Evolutionary conservation across 2,329 filamentous ascomycete species (phyloP), one percentile per base, ranked within the genome.

Genomic region (Didymella glomerata): DNA sequence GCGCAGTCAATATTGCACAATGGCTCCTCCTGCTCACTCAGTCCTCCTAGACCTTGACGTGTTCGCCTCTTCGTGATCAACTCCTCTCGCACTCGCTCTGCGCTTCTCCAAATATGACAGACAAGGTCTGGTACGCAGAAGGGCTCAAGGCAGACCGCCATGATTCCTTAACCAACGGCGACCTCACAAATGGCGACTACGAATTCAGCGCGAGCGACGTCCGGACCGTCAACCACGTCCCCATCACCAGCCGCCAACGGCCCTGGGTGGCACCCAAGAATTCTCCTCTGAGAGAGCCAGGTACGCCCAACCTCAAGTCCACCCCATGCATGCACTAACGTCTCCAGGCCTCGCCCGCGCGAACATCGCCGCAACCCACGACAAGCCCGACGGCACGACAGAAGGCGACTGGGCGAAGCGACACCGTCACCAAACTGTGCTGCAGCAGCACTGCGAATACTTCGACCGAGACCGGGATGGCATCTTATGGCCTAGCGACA

Each of bases 371-470:
- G 72, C 78, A 2, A 76, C 78, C 9, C 59, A 68, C 7, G 73
- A 79, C 52, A 59, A 64, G 11, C 81, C 81, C 2, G 59, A 81
- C 55, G 81, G 81, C 34, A 83, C 80, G 0, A 72, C 70, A 0
- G 63, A 76, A n/a, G 67, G 70, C 41, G 66, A 74, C 52, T 82
- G 78, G 72, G 71, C 77, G 2, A 58, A 65, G 22, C 65, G 72
- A 0, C 77, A 83, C 62, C 60, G 74, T 0, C 69, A 81, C 52
- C 73, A 81, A 63, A 77, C 77, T 4, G 72, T 84, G 13, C 76
- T 86, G 3, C 82, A 84, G 66, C 83, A 86, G 64, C 84, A 86
- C 68, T 78, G 79, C 64, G 74, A 75, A 22, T 85, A 83, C 76
- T 86, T 82, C 63, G 84, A 86, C 68, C 65, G 72, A 10, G 83